Base-by-base conservation (phyloP, 768 basidiomycete genomes). In the Phaeolepiota aurea region DNA sequence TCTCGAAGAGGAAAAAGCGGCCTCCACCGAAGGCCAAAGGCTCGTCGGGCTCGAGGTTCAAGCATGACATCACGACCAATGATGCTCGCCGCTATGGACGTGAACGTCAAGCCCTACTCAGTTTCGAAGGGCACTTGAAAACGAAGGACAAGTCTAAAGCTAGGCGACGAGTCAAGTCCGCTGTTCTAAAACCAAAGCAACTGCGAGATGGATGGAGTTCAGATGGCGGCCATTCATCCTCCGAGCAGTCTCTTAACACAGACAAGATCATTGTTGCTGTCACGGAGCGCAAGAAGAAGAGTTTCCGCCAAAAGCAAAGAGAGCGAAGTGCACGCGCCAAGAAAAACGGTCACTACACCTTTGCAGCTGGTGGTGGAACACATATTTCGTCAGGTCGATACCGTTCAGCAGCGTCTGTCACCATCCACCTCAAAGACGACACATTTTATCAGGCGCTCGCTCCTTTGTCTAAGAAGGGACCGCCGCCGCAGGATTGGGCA, bases 341-440 rank as follows among this genome's bases (percentile, higher is more conserved):
- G 56, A 45, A 44, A 48, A 51, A 50, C 18, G 59, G 60, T 31
- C 32, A 65, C 37, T 74, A 56, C 63, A 65, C 47, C 30, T 63
- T 74, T 43, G 47, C 56, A n/a, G 54, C 64, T 3, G 56, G 57
- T 12, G 62, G 58, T 10, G 57, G 58, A 11, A 33, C 48, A 62
- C 10, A 58, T 61, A 4, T 68, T 69, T 11, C 54, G 63, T 43
- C 48, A n/a, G n/a, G n/a, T n/a, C n/a, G n/a, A n/a, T n/a, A n/a
- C n/a, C n/a, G n/a, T n/a, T n/a, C n/a, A 32, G 43, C 46, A 13
- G 48, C 45, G 3, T 51, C 62, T 16, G 48, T 74, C 16, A 68
- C 69, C 1, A 55, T 75, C 14, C 59, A 72, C 41, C 42, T 68
- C 13, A 66, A 73, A 48, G 72, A 73, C 41, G 59, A 65, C 18